These are phyloP conservation scores for Peronosclerospora sorghi DNA, from an alignment of 352 stramenopile genomes.

Conservation along the genomic window DNA sequence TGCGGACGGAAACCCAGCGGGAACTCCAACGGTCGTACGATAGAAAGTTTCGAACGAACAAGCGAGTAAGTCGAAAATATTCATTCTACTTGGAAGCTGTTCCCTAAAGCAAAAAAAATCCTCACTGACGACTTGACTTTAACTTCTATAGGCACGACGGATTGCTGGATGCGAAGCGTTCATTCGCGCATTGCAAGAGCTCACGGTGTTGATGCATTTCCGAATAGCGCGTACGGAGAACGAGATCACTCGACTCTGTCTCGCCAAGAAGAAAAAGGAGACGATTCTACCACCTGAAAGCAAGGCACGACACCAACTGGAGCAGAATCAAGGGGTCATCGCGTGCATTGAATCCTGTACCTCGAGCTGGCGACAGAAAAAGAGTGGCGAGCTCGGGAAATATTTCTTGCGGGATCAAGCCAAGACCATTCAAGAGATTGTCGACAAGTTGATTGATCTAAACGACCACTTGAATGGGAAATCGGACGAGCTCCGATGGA, in stretches of 20 bases:
- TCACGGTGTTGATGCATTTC: constrained; percentile 7
- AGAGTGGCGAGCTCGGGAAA: constrained; percentile 8
- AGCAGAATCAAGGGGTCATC: constrained; percentile 8
- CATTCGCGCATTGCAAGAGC: constrained; percentile 3
- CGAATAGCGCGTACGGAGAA: constrained; percentile 7
- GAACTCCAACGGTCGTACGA: constrained; percentile 14
- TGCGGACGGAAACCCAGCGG: constrained; percentile 6
- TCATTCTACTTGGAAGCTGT: too few relatives aligned
- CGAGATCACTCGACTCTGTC: constrained; percentile 1
- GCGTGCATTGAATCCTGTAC: constrained; percentile 6
- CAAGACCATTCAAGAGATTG: constrained; percentile 3
- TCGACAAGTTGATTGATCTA: constrained; percentile 4
- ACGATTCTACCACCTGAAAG: background rate
- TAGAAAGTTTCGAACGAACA: constrained; percentile 13
- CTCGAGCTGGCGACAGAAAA: constrained; percentile 4
- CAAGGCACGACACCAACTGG: background rate
- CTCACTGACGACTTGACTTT: too few relatives aligned
- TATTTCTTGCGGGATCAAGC: constrained; percentile 14
- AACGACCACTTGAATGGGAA: background rate
- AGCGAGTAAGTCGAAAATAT: constrained; percentile 3
- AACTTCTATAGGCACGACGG: background rate
- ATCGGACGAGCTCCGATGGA: constrained; percentile 11
- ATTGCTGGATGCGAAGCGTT: constrained; percentile 4
- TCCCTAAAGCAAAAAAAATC: too few relatives aligned
- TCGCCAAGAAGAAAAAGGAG: constrained; percentile 7